Conservation (phyloP, 805 yeast genomes). For the Myxozyma monticola region DNA sequence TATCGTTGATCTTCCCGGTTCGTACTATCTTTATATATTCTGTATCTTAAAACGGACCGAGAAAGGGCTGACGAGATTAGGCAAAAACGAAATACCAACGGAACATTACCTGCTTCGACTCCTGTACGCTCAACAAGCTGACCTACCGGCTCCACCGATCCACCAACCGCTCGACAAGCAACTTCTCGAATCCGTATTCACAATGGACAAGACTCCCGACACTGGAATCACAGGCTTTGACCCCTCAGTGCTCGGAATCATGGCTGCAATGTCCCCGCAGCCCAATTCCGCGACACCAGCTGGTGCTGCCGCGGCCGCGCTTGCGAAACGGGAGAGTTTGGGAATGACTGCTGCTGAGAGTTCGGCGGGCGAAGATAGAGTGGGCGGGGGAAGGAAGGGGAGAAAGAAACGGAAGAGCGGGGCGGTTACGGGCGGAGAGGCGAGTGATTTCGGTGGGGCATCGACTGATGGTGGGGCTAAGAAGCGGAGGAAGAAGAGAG, state of each 20-base stretch:
- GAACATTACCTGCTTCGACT: conserved; percentile 31
- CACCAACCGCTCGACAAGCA: conserved; percentile 41
- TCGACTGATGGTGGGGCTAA: conserved; percentile 13
- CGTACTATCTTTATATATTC: neutral
- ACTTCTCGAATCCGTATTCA: conserved; percentile 51
- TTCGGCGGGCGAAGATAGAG: conserved; percentile 24
- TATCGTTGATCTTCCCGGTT: conserved; percentile 74
- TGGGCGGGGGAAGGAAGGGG: neutral
- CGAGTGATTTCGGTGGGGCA: conserved; percentile 14
- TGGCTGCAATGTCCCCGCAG: conserved; percentile 18
- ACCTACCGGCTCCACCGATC: conserved; percentile 49
- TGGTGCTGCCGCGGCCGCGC: conserved; percentile 1
- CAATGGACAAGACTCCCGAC: conserved; percentile 63
- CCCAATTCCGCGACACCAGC: neutral
- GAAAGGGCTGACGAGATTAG: conserved; percentile 2
- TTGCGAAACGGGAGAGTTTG: neutral
- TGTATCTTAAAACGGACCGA: neutral
- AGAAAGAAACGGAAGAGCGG: conserved; percentile 8
- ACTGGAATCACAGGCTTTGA: conserved; percentile 80
- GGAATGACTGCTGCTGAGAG: conserved; percentile 13
- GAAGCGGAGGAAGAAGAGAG: conserved; percentile 7
- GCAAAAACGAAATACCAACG: conserved; percentile 45
- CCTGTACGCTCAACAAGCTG: conserved; percentile 33
- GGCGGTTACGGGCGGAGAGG: conserved; percentile 8
- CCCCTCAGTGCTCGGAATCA: conserved; percentile 54